Conservation (phyloP, 2,329 filamentous ascomycete genomes). For the Botrytis tulipae region DNA sequence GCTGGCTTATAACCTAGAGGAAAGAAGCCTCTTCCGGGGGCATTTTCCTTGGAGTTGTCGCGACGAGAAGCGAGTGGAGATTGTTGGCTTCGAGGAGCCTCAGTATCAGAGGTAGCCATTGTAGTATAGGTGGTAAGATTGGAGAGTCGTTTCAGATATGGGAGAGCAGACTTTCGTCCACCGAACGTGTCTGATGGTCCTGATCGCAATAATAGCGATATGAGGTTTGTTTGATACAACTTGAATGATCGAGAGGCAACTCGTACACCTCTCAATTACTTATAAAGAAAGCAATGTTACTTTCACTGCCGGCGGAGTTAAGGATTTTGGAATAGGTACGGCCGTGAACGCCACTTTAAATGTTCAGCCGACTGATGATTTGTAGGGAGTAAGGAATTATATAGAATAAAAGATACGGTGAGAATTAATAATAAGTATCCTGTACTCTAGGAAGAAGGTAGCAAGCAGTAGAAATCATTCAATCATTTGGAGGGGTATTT, state of each 20-base stretch:
- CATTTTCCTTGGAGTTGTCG: slow-evolving; percentile 40
- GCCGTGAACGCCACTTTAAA: slow-evolving; percentile 12
- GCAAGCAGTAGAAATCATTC: too few species aligned
- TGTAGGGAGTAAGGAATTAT: background rate
- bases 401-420: background rate
- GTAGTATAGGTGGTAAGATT: slow-evolving; percentile 36
- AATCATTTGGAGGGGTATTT: background rate
- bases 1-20: slow-evolving; percentile 90
- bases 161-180: slow-evolving; percentile 31
- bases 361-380: background rate
- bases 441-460: background rate
- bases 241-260: slow-evolving; percentile 35
- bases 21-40: slow-evolving; percentile 55
- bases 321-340: background rate
- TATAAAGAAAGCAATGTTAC: slow-evolving; percentile 21
- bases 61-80: slow-evolving; percentile 49
- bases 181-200: slow-evolving; percentile 32
- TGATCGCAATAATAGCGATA: slow-evolving; percentile 39
- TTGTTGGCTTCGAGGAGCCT: slow-evolving; percentile 44
- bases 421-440: too few species aligned
- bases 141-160: slow-evolving; percentile 34
- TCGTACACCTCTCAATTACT: slow-evolving; percentile 30
- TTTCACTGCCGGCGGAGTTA: slow-evolving; percentile 17
- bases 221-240: slow-evolving; percentile 38
- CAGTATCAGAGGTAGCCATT: slow-evolving; percentile 37